Evolutionary conservation across 2,329 filamentous ascomycete species (phyloP), one percentile per base, ranked within the genome.

Genomic region (Pochonia chlamydosporia): DNA sequence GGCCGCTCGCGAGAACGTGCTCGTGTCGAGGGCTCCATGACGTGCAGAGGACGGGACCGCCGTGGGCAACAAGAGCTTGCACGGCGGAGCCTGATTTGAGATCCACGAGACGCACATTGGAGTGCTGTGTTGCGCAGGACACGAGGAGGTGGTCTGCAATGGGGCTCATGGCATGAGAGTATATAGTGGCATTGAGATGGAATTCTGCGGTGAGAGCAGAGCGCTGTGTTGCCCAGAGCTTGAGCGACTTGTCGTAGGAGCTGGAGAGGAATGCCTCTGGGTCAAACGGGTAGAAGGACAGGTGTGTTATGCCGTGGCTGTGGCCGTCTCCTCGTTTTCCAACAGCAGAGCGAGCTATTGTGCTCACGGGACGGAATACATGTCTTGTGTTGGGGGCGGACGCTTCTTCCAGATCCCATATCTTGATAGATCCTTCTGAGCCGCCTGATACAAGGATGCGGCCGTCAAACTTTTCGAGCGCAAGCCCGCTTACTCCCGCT

Each of bases 121-220:
- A 88, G 61, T 93, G 84, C 53, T 95, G 89, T 1, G 90, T 95
- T 1, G 87, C 91, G 59, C 89, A 93, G 9, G 92, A 90, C 9
- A 96, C 87, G 4, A 96, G 77, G 0, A 95, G 74, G 59, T 90
- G 76, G 44, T 80, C 70, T 47, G 89, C 78, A 49, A 91, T 70
- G 36, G 84, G 78, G 1, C 90, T 95, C 23, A 88, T 76, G 1
- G 87, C 82, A 63, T 96, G 90, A 1, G 85, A 83, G 65, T 89
- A 89, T 41, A 89, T 73, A 26, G 84, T 84, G 4, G 80, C 77
- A 44, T 78, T 79, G 21, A 91, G 74, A 50, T 82, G 73, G 57
- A 90, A 91, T 4, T 78, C 78, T 16, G 82, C 84, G 1, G 84
- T 82, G 1, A 80, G 64, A 14, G 69, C 62, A 16, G 85, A 73